Conservation (phyloP, 1,284 basidiomycete species). For the Ustilago bromivora region DNA sequence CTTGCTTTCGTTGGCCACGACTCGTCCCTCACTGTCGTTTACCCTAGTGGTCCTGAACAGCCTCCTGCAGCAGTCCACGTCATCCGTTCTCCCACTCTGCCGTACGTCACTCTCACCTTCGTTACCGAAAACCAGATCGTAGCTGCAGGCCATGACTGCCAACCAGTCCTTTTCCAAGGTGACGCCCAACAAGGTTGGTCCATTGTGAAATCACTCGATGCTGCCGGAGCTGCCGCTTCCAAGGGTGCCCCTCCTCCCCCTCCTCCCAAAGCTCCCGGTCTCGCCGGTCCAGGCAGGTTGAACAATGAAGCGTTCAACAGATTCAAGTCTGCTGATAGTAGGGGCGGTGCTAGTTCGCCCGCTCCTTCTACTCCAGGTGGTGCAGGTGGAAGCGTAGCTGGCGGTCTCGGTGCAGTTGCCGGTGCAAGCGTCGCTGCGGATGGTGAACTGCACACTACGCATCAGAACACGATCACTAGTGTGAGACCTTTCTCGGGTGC, state of each 20-base stretch:
- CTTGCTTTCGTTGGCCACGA: constrained; percentile 87
- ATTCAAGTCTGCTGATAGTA: constrained; percentile 91
- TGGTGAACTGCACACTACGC: constrained; percentile 77
- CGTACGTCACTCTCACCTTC: constrained; percentile 75
- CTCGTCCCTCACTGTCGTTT: constrained; percentile 65
- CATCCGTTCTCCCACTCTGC: constrained; percentile 64
- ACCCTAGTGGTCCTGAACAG: constrained; percentile 62
- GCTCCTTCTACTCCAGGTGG: constrained; percentile 5
- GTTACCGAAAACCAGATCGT: constrained; percentile 77
- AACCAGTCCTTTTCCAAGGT: constrained; percentile 77
- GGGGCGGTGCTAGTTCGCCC: constrained; percentile 75
- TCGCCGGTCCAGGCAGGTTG: constrained; percentile 76
- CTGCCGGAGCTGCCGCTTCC: constrained; percentile 59
- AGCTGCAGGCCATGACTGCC: constrained; percentile 97
- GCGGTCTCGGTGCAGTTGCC: constrained; percentile 75
- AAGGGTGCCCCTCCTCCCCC: constrained; percentile 66
- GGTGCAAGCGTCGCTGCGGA: constrained; percentile 78
- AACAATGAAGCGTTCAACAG: constrained; percentile 95
- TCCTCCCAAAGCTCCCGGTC: constrained; percentile 58
- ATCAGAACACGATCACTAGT: constrained; percentile 98
- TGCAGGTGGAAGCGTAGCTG: constrained; percentile 72
- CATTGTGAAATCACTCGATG: constrained; percentile 62
- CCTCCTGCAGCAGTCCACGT: constrained; percentile 64
- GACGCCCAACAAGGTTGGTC: constrained; percentile 58
- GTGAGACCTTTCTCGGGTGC: constrained; percentile 70